phyloP scores from a whole-genome alignment of 495 filamentous ascomycete genomes.

The Evernia prunastri region DNA sequence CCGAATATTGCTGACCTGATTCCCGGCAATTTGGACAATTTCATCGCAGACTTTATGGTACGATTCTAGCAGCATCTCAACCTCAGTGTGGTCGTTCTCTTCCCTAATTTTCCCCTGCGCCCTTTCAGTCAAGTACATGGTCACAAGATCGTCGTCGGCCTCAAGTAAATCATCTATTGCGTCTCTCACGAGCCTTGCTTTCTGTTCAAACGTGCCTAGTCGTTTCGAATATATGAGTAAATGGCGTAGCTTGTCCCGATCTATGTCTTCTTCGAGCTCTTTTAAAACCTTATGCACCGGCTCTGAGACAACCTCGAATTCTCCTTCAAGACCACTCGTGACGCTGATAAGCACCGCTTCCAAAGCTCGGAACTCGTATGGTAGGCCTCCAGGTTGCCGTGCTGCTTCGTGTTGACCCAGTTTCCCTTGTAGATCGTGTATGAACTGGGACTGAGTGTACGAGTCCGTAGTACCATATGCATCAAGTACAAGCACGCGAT shows the following conservation, averaged over 20 bases:
- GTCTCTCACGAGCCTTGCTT: constrained; percentile 87
- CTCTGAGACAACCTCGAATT: constrained; percentile 87
- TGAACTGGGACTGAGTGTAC: constrained; percentile 90
- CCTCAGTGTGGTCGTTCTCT: constrained; percentile 89
- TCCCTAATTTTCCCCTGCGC: constrained; percentile 62
- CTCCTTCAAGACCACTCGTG: constrained; percentile 79
- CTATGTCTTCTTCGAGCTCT: constrained; percentile 94
- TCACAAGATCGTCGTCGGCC: constrained; percentile 88
- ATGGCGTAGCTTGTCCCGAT: constrained; percentile 84
- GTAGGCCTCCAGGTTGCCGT: constrained; percentile 45
- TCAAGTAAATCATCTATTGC: constrained; percentile 95
- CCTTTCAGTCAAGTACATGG: constrained; percentile 93
- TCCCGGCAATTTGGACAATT: constrained; percentile 90
- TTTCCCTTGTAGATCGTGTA: constrained; percentile 77
- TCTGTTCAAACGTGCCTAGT: constrained; percentile 94
- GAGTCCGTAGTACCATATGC: constrained; percentile 92
- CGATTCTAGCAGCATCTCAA: constrained; percentile 92
- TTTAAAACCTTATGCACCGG: constrained; percentile 82
- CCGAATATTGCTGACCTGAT: constrained; percentile 88
- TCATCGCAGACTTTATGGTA: constrained; percentile 98
- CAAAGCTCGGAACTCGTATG: constrained; percentile 58
- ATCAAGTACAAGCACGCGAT: constrained; percentile 91
- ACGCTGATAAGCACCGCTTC: constrained; percentile 55
- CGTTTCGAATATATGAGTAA: constrained; percentile 91
- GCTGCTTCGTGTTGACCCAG: constrained; percentile 47